phyloP scores from a whole-genome alignment of 345 rosid genomes.

The Fremontodendron californicum region DNA sequence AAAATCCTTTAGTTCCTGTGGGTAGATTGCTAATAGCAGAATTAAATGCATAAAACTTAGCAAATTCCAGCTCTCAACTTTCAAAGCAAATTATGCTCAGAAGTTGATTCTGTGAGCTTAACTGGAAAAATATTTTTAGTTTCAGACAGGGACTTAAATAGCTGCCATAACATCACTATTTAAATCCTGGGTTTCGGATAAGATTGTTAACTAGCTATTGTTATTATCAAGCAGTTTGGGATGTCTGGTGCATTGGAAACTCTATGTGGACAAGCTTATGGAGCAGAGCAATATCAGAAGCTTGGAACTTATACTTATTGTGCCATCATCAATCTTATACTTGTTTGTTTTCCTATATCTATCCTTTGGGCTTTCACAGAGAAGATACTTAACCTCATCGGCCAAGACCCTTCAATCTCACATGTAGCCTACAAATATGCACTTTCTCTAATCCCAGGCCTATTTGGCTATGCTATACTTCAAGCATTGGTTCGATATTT shows the following conservation, averaged over 20 bases:
- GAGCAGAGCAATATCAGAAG: conserved; percentile 23
- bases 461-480: conserved; percentile 42
- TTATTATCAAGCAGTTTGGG: conserved; percentile 10
- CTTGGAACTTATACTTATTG: conserved; percentile 17
- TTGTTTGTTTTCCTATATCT: conserved; percentile 16
- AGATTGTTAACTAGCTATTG: background rate
- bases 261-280: conserved; percentile 25
- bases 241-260: conserved; percentile 27
- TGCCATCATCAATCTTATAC: conserved; percentile 10
- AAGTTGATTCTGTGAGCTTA: background rate
- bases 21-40: background rate
- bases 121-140: background rate
- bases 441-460: conserved; percentile 39
- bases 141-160: background rate
- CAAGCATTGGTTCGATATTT: conserved; percentile 42
- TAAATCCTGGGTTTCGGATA: background rate
- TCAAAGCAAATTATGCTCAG: no score
- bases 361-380: conserved; percentile 18
- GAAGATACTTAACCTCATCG: conserved; percentile 20
- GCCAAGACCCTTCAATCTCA: conserved; percentile 45
- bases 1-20: background rate
- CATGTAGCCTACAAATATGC: conserved; percentile 38
- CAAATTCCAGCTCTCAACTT: no score
- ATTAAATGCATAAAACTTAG: no score
- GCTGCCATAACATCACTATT: no score